These are phyloP conservation scores for Gonium pectorale DNA, from an alignment of 139 green algal genomes.

Conservation along the genomic window DNA sequence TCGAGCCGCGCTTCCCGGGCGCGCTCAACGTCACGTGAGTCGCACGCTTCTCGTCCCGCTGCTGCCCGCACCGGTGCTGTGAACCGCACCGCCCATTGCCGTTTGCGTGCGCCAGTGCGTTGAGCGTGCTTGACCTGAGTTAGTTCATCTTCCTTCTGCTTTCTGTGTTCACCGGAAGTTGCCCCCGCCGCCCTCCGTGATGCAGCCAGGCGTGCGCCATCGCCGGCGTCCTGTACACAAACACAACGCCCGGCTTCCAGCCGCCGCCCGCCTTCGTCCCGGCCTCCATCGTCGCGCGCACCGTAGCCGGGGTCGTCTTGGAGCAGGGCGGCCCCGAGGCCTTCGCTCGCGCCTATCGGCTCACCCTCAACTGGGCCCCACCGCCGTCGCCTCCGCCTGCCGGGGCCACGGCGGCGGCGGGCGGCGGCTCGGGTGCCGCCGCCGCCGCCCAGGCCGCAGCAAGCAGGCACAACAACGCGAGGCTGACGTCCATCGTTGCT, in stretches of 20 bases:
- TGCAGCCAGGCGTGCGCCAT: neutral
- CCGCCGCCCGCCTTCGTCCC: neutral
- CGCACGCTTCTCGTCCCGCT: no score
- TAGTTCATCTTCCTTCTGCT: no score
- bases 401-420: no score
- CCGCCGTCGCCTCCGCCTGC: no score
- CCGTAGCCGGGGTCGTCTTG: neutral
- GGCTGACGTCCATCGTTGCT: neutral
- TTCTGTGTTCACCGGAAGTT: no score
- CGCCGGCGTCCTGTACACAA: neutral
- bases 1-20: constrained; percentile 8
- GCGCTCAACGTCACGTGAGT: constrained; percentile 23
- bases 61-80: no score
- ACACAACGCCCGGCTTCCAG: neutral
- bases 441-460: neutral
- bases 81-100: no score
- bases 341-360: neutral
- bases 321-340: neutral
- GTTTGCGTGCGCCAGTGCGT: no score
- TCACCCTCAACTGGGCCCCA: constrained; percentile 22
- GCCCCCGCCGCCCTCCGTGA: no score
- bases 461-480: no score
- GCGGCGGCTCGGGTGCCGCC: no score
- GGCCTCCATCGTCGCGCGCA: neutral
- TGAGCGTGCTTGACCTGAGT: no score